Base-by-base conservation (phyloP, 495 filamentous ascomycete genomes). In the Hypoxylon fragiforme region DNA sequence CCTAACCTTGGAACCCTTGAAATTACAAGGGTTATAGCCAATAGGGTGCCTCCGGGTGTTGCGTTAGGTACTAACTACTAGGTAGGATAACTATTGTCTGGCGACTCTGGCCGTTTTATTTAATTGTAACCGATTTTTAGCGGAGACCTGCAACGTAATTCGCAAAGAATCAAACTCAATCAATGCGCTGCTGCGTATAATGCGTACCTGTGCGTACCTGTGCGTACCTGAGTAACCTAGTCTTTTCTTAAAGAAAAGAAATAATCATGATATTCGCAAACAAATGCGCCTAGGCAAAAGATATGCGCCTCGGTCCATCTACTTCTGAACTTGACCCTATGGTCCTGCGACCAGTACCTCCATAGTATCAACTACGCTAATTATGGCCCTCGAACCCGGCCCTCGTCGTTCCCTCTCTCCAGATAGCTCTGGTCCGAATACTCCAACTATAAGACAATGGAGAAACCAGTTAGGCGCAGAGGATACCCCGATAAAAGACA, bases 401-500 rank as follows among this genome's bases (percentile, higher is more conserved):
- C 74, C 78, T 65, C 78, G 81, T 60, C 82, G 84, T 67, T 86
- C 86, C 55, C 74, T 80, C 62, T 91, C 88, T 54, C 87, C 88
- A 58, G 81, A 87, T 68, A 87, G 84, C 78, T 90, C 87, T 71
- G 87, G 86, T 26, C 84, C 82, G 68, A 86, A 84, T 52, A 85
- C 87, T 38, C 85, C 87, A 38, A 81, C 81, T 31, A 79, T 80
- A 51, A 80, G 83, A 57, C 79, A 80, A 69, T 81, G 77, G 77
- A 76, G 73, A 62, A 80, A 74, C 59, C 78, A 80, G 51, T 57
- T 79, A 11, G 73, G 76, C 28, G 68, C 66, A 60, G 78, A 79
- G 43, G 90, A 90, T 35, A 68, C 77, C 36, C 75, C 84, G 15
- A 85, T 80, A 54, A 95, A 94, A 70, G 92, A 98, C 73, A 96